Base-by-base conservation (phyloP, 495 filamentous ascomycete genomes). In the Umbilicaria muhlenbergii region DNA sequence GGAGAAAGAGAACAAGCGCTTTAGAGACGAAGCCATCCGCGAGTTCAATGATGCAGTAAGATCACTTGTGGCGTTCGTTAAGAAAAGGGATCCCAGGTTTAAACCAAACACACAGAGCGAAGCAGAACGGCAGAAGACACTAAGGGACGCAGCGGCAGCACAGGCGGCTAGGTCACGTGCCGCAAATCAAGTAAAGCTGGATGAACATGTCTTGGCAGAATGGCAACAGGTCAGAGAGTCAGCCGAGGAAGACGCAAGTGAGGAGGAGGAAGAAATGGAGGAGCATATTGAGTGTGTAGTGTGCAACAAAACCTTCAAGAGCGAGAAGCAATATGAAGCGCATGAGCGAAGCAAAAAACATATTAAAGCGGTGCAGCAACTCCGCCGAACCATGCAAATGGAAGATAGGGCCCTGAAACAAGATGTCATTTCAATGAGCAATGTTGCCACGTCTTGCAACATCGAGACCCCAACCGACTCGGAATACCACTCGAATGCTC, bases 271-370 rank as follows among this genome's bases (percentile, higher is more conserved):
- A 48, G 58, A 57, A 16, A 68, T 70, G 44, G 58, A 71, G 41
- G 67, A 79, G 46, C 63, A 71, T 31, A 83, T 85, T 43, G 91
- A 95, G 56, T 99, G 91, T 57, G 78, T 96, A 41, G 82, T 83
- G 16, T 99, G 91, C 57, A 71, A 75, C 53, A 99, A 99, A 62
- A 80, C 52, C 3, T 99, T 96, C 68, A 93, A 92, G 57, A 94
- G 86, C 44, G 80, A 94, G 55, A 83, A 82, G 51, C 91, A 95
- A 51, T 89, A 78, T 47, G 77, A 88, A 55, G 77, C 82, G n/a
- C 91, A 99, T 54, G 89, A 96, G 63, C 83, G 80, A 60, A 94
- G 87, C 65, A 96, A 93, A 56, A 96, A 95, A 57, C 91, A 99
- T 54, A 53, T 77, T 36, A 94, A 92, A 55, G 81, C 83, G 3